Evolutionary conservation across 179 eudicot species (phyloP).

Genomic region (Nepenthes alata): DNA sequence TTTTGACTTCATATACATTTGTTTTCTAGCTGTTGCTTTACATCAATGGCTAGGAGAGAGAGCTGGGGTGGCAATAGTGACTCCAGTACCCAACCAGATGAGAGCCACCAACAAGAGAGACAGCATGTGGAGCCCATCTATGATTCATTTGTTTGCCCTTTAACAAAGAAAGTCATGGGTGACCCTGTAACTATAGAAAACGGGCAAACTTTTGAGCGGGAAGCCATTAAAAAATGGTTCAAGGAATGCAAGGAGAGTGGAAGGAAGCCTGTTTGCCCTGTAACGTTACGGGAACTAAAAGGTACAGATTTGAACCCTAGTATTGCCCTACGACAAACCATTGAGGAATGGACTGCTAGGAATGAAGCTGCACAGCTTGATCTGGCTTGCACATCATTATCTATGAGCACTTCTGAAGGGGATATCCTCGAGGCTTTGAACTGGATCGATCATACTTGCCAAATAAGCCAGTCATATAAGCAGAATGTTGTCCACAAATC

Average conservation of each 20-base stretch:
- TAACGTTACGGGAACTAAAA: conserved; percentile 49
- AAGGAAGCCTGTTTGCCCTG: conserved; percentile 59
- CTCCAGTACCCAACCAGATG: conserved; percentile 61
- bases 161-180: conserved; percentile 69
- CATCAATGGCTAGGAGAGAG: conserved; percentile 46
- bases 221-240: conserved; percentile 93
- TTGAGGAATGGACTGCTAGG: conserved; percentile 92
- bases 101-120: conserved; percentile 55
- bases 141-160: conserved; percentile 76
- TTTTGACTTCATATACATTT: background rate
- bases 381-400: conserved; percentile 55
- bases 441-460: conserved; percentile 45
- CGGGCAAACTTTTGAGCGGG: conserved; percentile 80
- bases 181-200: conserved; percentile 84
- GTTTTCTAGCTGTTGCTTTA: conserved; percentile 6
- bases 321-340: conserved; percentile 63
- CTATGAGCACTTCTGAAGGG: conserved; percentile 37
- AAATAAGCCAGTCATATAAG: conserved; percentile 43
- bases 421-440: conserved; percentile 64
- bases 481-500: conserved; percentile 41
- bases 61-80: conserved; percentile 58
- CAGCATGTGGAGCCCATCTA: conserved; percentile 60
- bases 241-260: conserved; percentile 59
- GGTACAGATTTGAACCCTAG: conserved; percentile 67
- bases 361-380: conserved; percentile 88